Percentiles rank a stretch among this genome's conserved stretches.
These are phyloP conservation scores for Diversispora eburnea DNA, from an alignment of 192 early-diverging fungal genomes.

Conservation along the genomic window DNA sequence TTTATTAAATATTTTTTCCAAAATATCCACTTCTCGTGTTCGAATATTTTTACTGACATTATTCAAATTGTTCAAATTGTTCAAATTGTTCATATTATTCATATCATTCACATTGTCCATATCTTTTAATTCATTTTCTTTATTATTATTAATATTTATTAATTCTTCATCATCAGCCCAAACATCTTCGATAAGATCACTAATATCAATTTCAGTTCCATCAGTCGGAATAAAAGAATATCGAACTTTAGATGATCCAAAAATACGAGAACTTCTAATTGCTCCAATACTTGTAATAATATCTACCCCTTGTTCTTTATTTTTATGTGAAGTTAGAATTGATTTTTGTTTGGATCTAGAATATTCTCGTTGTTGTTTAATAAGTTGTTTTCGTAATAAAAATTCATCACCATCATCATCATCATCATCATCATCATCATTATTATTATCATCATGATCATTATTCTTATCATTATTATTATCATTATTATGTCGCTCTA, in stretches of 20 bases:
- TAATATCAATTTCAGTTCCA: conserved; percentile 43
- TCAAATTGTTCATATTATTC: too few species aligned
- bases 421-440: too few species aligned
- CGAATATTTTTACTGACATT: not conserved
- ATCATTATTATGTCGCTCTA: not conserved
- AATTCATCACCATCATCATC: not conserved
- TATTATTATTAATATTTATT: not conserved
- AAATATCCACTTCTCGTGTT: conserved; percentile 21
- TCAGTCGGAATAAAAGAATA: conserved; percentile 44
- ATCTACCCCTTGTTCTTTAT: too few species aligned
- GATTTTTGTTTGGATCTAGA: too few species aligned
- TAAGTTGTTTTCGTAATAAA: conserved; percentile 23
- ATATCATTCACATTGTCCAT: too few species aligned
- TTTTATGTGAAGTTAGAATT: too few species aligned
- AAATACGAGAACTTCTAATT: conserved; percentile 35
- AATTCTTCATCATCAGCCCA: conserved; percentile 36
- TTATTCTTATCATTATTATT: not conserved
- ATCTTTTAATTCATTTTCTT: not conserved
- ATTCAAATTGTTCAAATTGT: too few species aligned
- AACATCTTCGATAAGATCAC: conserved; percentile 46
- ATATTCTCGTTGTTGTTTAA: conserved; percentile 14
- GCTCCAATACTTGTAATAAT: too few species aligned
- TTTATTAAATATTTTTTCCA: conserved; percentile 10
- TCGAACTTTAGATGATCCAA: conserved; percentile 40
- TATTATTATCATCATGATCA: not conserved